These are phyloP conservation scores for Boletellus sp. DNA, from an alignment of 768 basidiomycete genomes.

Conservation along the genomic window DNA sequence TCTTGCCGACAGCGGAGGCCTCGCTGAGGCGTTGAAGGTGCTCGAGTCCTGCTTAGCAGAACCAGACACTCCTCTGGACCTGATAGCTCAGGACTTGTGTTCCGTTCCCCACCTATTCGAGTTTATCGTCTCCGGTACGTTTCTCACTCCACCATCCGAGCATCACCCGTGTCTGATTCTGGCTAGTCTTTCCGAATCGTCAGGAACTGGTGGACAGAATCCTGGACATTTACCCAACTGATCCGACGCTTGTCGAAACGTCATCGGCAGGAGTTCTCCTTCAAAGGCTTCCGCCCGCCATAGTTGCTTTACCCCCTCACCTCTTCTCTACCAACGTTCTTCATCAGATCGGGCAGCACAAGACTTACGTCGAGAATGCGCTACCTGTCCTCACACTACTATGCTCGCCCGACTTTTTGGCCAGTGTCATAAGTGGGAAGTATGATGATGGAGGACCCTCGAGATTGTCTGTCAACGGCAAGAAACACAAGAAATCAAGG, in stretches of 20 bases:
- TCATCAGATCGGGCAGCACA: conserved; percentile 16
- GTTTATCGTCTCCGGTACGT: conserved; percentile 29
- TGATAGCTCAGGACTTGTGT: conserved; percentile 28
- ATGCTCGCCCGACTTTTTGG: conserved; percentile 10
- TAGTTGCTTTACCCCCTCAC: conserved; percentile 22
- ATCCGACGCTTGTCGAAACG: conserved; percentile 15
- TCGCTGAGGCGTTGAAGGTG: conserved; percentile 10
- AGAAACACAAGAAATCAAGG: conserved; percentile 30
- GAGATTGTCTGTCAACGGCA: conserved; percentile 8
- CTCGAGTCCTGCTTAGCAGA: conserved; percentile 27
- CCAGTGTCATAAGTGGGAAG: not conserved
- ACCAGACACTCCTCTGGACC: conserved; percentile 16
- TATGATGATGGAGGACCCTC: conserved; percentile 1
- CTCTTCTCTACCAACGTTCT: conserved; percentile 9
- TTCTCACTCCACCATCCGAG: not conserved
- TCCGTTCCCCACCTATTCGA: conserved; percentile 26
- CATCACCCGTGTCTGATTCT: not conserved
- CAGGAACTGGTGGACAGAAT: conserved; percentile 26
- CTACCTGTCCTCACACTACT: conserved; percentile 19
- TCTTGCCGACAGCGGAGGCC: conserved; percentile 19
- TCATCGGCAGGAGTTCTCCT: conserved; percentile 26
- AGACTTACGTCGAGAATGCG: conserved; percentile 22
- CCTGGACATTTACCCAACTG: conserved; percentile 31
- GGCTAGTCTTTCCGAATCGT: conserved; percentile 14
- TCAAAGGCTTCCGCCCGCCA: conserved; percentile 20